A percentile compares a stretch with the other conserved stretches of the same genome.
These are phyloP conservation scores for Epichloe sibirici DNA, from an alignment of 2,329 filamentous ascomycete genomes.

Conservation along the genomic window DNA sequence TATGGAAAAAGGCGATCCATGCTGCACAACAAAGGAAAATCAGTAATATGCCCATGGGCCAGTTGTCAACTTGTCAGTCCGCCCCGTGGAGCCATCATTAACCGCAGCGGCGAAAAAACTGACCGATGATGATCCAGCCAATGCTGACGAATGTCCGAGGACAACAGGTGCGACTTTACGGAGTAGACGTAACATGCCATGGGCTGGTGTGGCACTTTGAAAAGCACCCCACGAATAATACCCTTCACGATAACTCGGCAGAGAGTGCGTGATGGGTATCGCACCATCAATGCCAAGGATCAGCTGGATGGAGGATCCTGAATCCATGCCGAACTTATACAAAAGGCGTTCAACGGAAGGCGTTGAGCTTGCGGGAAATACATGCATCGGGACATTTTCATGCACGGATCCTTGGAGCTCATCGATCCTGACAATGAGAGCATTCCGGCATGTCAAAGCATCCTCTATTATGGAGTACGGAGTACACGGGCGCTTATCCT, in stretches of 20 bases:
- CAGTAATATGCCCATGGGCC: too few species aligned
- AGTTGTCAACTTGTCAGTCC: background rate
- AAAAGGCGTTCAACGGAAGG: slow-evolving; percentile 19
- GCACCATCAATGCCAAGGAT: slow-evolving; percentile 40
- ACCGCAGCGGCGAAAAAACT: background rate
- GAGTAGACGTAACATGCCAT: too few species aligned
- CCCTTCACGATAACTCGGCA: too few species aligned
- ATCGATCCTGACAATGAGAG: slow-evolving; percentile 36
- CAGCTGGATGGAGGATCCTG: slow-evolving; percentile 27
- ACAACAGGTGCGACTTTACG: too few species aligned
- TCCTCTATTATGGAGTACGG: background rate
- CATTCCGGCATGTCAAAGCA: slow-evolving; percentile 43
- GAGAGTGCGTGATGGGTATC: slow-evolving; percentile 48
- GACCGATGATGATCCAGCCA: too few species aligned
- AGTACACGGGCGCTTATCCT: too few species aligned
- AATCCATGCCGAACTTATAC: slow-evolving; percentile 48
- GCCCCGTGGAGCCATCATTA: background rate
- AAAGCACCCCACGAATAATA: too few species aligned
- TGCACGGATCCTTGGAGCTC: slow-evolving; percentile 48
- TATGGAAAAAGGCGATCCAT: too few species aligned
- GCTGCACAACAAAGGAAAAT: too few species aligned
- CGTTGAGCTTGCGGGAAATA: slow-evolving; percentile 37
- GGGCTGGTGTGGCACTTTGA: too few species aligned
- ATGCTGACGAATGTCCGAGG: too few species aligned
- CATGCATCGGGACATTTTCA: slow-evolving; percentile 46